Percentiles rank a stretch among this genome's conserved stretches.
Conservation (phyloP, 2,329 filamentous ascomycete genomes). For the Aspergillus aculeatus region DNA sequence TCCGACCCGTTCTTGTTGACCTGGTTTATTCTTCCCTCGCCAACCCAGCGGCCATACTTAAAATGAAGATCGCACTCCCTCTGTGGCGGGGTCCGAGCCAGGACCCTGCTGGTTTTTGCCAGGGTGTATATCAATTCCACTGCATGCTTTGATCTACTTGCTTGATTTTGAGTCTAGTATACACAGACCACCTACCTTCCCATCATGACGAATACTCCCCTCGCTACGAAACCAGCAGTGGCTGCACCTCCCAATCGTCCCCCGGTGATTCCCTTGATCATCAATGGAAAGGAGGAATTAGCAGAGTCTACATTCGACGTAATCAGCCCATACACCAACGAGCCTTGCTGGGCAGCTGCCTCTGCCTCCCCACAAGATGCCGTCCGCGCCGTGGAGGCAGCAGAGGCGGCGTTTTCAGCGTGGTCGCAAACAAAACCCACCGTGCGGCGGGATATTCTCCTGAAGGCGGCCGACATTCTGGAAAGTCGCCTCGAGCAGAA, state of each 20-base stretch:
- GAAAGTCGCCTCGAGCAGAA: slow-evolving; percentile 52
- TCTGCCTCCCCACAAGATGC: slow-evolving; percentile 48
- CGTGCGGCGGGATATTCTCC: slow-evolving; percentile 66
- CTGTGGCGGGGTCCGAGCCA: neutral
- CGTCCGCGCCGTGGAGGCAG: slow-evolving; percentile 54
- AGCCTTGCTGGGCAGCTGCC: slow-evolving; percentile 54
- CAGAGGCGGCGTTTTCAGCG: slow-evolving; percentile 61
- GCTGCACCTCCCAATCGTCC: slow-evolving; percentile 5
- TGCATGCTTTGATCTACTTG: neutral
- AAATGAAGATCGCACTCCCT: neutral
- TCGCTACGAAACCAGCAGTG: slow-evolving; percentile 4
- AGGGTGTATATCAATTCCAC: neutral
- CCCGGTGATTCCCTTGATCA: slow-evolving; percentile 36
- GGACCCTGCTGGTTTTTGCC: neutral
- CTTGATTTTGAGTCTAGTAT: neutral
- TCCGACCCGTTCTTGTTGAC: neutral
- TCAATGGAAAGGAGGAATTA: slow-evolving; percentile 37
- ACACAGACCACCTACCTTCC: neutral
- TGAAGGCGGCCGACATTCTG: slow-evolving; percentile 64
- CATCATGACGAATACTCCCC: neutral
- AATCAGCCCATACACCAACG: slow-evolving; percentile 53
- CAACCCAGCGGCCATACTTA: neutral
- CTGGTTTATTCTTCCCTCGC: neutral
- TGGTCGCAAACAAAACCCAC: slow-evolving; percentile 65
- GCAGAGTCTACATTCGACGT: slow-evolving; percentile 43